phyloP scores from a whole-genome alignment of 192 early-diverging fungal species.

The Podila epicladia region DNA sequence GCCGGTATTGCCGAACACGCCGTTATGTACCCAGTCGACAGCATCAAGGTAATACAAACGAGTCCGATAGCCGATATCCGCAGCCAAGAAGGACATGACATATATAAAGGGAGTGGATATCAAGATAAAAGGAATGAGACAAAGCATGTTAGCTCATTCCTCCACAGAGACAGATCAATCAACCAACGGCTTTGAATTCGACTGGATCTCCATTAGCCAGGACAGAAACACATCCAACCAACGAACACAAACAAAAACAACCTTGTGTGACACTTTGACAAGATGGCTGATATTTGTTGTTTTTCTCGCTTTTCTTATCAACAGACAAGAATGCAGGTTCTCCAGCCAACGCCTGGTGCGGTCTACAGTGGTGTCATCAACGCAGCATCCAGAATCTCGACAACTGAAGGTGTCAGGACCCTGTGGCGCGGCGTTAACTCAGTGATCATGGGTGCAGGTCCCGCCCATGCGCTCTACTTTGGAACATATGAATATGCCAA shows the following conservation, averaged over 20 bases:
- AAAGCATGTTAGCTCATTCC: no score
- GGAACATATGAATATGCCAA: constrained; percentile 94
- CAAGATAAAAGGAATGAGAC: no score
- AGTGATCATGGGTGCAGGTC: constrained; percentile 92
- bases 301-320: neutral
- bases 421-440: constrained; percentile 95
- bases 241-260: neutral
- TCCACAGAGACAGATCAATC: no score
- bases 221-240: no score
- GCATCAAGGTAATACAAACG: constrained; percentile 80
- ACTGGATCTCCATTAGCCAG: no score
- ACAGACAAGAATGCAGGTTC: constrained; percentile 95
- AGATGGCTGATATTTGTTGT: neutral
- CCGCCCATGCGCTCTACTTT: constrained; percentile 96
- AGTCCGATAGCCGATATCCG: neutral
- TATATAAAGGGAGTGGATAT: no score
- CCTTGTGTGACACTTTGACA: neutral
- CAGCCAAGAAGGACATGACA: no score
- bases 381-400: constrained; percentile 74
- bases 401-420: constrained; percentile 78
- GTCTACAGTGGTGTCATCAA: constrained; percentile 78
- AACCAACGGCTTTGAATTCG: no score
- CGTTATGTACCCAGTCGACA: constrained; percentile 95
- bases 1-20: constrained; percentile 97
- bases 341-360: constrained; percentile 71